Evolutionary conservation across 176 grass and related monocot species (phyloP).

Genomic region (Zoysia pacifica): DNA sequence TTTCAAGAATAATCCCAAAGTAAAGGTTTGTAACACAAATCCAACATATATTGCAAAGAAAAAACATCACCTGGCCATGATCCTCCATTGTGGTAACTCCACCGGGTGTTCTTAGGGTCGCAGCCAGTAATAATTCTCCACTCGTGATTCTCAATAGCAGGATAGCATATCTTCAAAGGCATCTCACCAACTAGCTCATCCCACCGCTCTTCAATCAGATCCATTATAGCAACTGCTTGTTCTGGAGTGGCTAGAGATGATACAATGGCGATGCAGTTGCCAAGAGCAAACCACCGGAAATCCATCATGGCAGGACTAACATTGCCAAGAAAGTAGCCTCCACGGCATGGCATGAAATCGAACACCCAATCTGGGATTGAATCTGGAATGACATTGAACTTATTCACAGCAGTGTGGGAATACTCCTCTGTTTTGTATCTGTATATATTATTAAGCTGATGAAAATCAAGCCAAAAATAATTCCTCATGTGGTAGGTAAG

Average conservation of each 20-base stretch:
- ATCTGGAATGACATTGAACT: constrained; percentile 97
- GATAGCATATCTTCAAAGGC: constrained; percentile 89
- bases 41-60: background rate
- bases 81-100: constrained; percentile 98
- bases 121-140: constrained; percentile 93
- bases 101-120: constrained; percentile 92
- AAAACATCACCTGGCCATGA: constrained; percentile 82
- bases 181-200: constrained; percentile 93
- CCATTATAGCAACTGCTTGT: constrained; percentile 88
- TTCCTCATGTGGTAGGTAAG: constrained; percentile 91
- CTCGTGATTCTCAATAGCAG: constrained; percentile 86
- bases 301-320: constrained; percentile 96
- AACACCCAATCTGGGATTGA: constrained; percentile 97
- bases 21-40: constrained; percentile 1
- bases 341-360: constrained; percentile 86
- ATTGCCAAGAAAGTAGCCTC: constrained; percentile 93
- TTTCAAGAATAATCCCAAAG: background rate
- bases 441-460: constrained; percentile 88
- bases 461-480: constrained; percentile 96
- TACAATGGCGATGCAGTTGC: constrained; percentile 92
- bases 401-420: constrained; percentile 94
- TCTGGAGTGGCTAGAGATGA: constrained; percentile 89
- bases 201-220: constrained; percentile 89
- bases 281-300: constrained; percentile 93
- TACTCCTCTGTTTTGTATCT: constrained; percentile 96